Evolutionary conservation across 176 grass and related monocot genomes (phyloP), one percentile per base, ranked within the genome.

Genomic region (Sorghum bicolor): DNA sequence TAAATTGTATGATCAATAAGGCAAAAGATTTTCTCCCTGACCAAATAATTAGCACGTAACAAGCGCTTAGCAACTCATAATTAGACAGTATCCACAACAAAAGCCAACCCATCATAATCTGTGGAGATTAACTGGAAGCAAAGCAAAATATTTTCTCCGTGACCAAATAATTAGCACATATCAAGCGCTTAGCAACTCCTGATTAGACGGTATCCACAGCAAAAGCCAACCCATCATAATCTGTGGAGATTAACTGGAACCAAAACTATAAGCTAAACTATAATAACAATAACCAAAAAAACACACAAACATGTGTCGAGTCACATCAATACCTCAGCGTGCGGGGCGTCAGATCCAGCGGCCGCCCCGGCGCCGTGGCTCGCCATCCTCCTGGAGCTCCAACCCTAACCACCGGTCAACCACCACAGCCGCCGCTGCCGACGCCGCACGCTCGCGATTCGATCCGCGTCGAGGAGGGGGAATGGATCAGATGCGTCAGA

Each of bases 281-380:
- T 52, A 17, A 12, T 2, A 17, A 4, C 16, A 30, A 17, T 16
- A 6, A 64, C 16, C 29, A 68, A 44, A 55, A 55, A 68, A 64
- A 43, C 1, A 61, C 0, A 36, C 3, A 41, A 10, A 45, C 20
- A 34, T 60, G 64, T 41, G 28, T 72, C 69, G 28, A 7, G 4
- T 67, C 44, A 68, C 31, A 53, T 72, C 64, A 40, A 5, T 74
- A 94, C 94, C 94, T 92, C 94, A 52, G 88, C 55, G 25, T 84
- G 63, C 32, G 39, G 11, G 22, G 77, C 77, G 79, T 80, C 84
- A 40, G 82, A 86, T 86, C 83, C 90, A 38, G 81, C 70, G 9
- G 67, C 55, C 76, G 70, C 62, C 76, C 84, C 89, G 60, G 73
- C 86, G 20, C 83, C 90, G 75, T 94, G 83, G 83, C 76, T 94